Conservation (phyloP, 495 filamentous ascomycete species). For the Jackrogersella multiformis region DNA sequence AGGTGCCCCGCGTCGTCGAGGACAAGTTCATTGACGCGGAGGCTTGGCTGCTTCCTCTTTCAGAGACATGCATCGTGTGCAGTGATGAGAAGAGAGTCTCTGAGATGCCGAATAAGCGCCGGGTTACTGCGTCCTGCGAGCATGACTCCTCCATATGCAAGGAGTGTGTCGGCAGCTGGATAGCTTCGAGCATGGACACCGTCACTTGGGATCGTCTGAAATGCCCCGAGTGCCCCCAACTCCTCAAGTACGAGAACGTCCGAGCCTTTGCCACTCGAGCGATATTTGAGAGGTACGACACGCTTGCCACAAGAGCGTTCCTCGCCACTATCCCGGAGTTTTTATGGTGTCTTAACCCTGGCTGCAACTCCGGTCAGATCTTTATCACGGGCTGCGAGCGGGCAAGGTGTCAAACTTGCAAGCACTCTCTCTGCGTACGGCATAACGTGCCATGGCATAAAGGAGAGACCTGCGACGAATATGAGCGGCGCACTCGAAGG, state of each 20-base stretch:
- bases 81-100: slow-evolving; percentile 49
- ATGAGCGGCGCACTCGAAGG: slow-evolving; percentile 47
- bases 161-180: slow-evolving; percentile 49
- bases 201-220: slow-evolving; percentile 48
- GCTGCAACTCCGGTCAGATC: slow-evolving; percentile 58
- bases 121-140: slow-evolving; percentile 46
- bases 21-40: slow-evolving; percentile 47
- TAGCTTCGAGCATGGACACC: slow-evolving; percentile 46
- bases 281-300: slow-evolving; percentile 50
- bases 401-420: slow-evolving; percentile 54
- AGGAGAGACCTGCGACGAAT: slow-evolving; percentile 59
- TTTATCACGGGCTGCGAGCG: slow-evolving; percentile 46
- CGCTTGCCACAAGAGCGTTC: slow-evolving; percentile 41
- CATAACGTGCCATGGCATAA: slow-evolving; percentile 60
- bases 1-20: slow-evolving; percentile 43
- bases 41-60: slow-evolving; percentile 46
- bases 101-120: slow-evolving; percentile 45
- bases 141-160: slow-evolving; percentile 50
- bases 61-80: slow-evolving; percentile 51
- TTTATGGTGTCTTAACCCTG: slow-evolving; percentile 51
- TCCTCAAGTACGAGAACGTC: slow-evolving; percentile 48
- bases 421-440: slow-evolving; percentile 49
- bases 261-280: slow-evolving; percentile 43
- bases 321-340: slow-evolving; percentile 52
- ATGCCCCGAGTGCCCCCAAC: slow-evolving; percentile 54